A percentile compares a stretch with the other conserved stretches of the same genome.
These are phyloP conservation scores for Colletotrichum sidae DNA, from an alignment of 2,329 filamentous ascomycete genomes.

Conservation along the genomic window DNA sequence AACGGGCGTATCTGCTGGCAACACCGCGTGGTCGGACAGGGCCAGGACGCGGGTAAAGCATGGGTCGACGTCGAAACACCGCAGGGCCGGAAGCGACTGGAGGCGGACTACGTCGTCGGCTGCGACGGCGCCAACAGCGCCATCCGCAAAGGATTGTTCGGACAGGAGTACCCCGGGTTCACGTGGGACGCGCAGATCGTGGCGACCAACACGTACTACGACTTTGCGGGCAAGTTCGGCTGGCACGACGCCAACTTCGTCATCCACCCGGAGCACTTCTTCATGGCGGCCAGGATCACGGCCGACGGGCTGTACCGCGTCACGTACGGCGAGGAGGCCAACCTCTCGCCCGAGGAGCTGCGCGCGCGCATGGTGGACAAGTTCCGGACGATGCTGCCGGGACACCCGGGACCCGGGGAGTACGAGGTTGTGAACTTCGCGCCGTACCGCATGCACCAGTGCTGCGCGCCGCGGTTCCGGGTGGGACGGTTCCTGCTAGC, in stretches of 20 bases:
- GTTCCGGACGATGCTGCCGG: conserved; percentile 69
- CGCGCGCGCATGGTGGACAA: conserved; percentile 64
- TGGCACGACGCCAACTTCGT: conserved; percentile 71
- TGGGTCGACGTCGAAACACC: conserved; percentile 58
- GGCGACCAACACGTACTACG: conserved; percentile 73
- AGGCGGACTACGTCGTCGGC: conserved; percentile 66
- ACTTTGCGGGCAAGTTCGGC: conserved; percentile 64
- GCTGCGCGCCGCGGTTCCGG: conserved; percentile 68
- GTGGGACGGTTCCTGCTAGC: conserved; percentile 67
- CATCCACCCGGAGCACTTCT: conserved; percentile 70
- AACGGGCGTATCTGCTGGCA: conserved; percentile 55
- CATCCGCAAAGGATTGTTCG: conserved; percentile 63
- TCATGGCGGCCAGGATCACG: conserved; percentile 70
- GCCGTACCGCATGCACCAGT: conserved; percentile 72
- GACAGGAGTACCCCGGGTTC: conserved; percentile 67
- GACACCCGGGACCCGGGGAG: conserved; percentile 66
- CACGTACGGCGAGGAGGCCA: conserved; percentile 69
- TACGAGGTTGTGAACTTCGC: conserved; percentile 69
- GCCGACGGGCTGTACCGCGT: conserved; percentile 71
- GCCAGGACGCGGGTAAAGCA: conserved; percentile 57
- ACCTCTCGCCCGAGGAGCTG: conserved; percentile 65
- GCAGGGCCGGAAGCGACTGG: conserved; percentile 49
- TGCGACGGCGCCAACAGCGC: conserved; percentile 66
- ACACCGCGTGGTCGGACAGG: conserved; percentile 58
- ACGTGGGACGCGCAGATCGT: conserved; percentile 72